phyloP scores from a whole-genome alignment of 169 alveolate genomes.

The Besnoitia besnoiti region DNA sequence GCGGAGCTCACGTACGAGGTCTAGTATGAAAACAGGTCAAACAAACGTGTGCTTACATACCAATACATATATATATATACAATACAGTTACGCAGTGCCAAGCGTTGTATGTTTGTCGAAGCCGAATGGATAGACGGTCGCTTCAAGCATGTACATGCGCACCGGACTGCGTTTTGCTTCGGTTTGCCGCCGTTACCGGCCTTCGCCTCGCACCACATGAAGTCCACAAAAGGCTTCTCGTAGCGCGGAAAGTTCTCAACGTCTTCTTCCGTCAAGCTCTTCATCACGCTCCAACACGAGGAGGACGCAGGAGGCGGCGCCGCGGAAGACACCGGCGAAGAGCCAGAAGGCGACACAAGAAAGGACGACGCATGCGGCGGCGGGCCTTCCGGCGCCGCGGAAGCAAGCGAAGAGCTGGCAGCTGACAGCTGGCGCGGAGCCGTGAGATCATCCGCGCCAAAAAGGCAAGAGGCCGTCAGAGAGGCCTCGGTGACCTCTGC shows the following conservation, averaged over 20 bases:
- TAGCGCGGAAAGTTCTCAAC: constrained; percentile 69
- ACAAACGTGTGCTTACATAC: too few species aligned
- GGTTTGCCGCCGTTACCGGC: constrained; percentile 68
- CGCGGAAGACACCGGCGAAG: neutral
- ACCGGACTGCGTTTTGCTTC: constrained; percentile 50
- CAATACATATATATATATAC: too few species aligned
- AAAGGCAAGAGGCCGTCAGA: too few species aligned
- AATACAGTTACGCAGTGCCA: too few species aligned
- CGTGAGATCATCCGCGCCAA: neutral
- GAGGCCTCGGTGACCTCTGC: too few species aligned
- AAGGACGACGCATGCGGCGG: neutral
- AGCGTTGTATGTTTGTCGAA: too few species aligned
- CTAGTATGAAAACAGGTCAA: too few species aligned
- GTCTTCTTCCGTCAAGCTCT: constrained; percentile 50
- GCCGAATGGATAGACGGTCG: too few species aligned
- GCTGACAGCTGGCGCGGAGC: neutral
- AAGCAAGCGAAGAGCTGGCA: neutral
- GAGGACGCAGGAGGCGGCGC: neutral
- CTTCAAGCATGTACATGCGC: too few species aligned
- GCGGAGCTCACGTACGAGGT: too few species aligned
- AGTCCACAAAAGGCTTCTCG: constrained; percentile 66
- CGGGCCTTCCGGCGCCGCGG: too few species aligned
- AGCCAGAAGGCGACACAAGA: neutral
- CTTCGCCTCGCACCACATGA: constrained; percentile 61
- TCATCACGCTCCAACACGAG: constrained; percentile 4